Conservation (phyloP, 768 basidiomycete species). For the Pleurotus cornucopiae region DNA sequence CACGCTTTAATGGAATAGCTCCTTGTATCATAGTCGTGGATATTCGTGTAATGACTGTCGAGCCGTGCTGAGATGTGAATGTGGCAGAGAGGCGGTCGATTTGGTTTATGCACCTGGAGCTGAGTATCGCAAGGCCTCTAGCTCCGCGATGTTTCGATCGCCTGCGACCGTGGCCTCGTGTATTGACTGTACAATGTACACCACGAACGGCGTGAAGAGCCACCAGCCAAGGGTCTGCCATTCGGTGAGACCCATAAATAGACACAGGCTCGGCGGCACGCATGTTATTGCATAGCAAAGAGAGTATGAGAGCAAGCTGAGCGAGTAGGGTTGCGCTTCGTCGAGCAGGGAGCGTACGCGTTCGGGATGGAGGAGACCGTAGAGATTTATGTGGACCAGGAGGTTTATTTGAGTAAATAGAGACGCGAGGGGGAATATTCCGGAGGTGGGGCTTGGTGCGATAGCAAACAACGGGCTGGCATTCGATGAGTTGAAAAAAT, state of each 20-base stretch:
- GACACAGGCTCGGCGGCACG: slow-evolving; percentile 43
- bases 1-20: no score
- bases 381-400: slow-evolving; percentile 46
- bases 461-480: slow-evolving; percentile 39
- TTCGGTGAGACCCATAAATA: slow-evolving; percentile 37
- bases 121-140: slow-evolving; percentile 51
- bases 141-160: slow-evolving; percentile 40
- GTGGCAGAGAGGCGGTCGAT: no score
- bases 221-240: slow-evolving; percentile 59
- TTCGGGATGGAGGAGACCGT: slow-evolving; percentile 35
- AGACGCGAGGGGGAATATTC: slow-evolving; percentile 36
- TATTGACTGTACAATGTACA: slow-evolving; percentile 41
- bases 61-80: no score
- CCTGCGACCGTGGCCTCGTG: slow-evolving; percentile 40
- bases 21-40: no score
- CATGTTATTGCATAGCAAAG: slow-evolving; percentile 35
- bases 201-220: slow-evolving; percentile 37
- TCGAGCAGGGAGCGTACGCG: neutral
- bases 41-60: no score
- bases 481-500: slow-evolving; percentile 34
- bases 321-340: neutral
- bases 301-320: slow-evolving; percentile 20
- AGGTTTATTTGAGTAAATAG: slow-evolving; percentile 45
- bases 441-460: slow-evolving; percentile 27
- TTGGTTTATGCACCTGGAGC: slow-evolving; percentile 45